Conservation (phyloP, 805 yeast species). For the Yarrowia sp. region DNA sequence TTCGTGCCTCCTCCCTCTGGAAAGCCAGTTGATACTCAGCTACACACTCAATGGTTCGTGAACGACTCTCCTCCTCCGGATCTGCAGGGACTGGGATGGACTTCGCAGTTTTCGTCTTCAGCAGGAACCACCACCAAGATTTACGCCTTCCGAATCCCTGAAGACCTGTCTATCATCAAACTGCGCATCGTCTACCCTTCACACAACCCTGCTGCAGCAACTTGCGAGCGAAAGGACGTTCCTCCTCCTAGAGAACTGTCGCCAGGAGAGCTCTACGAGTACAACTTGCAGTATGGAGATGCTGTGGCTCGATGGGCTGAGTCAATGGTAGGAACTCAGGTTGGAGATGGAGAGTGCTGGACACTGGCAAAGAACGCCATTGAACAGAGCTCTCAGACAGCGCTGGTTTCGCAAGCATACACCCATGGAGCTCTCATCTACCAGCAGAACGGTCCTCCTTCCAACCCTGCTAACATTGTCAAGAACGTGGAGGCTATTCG, state of each 20-base stretch:
- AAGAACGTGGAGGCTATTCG: constrained; percentile 34
- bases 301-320: constrained; percentile 41
- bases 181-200: constrained; percentile 37
- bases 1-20: constrained; percentile 11
- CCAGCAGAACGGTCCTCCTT: constrained; percentile 28
- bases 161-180: constrained; percentile 38
- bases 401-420: constrained; percentile 37
- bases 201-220: constrained; percentile 42
- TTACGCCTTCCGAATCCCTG: constrained; percentile 36
- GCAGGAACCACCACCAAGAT: constrained; percentile 32
- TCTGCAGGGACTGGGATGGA: constrained; percentile 34
- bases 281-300: constrained; percentile 37
- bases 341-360: constrained; percentile 46
- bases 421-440: constrained; percentile 38
- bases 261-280: constrained; percentile 34
- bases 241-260: constrained; percentile 45
- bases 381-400: constrained; percentile 32
- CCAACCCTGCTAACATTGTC: constrained; percentile 26
- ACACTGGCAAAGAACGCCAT: constrained; percentile 42
- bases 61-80: constrained; percentile 34
- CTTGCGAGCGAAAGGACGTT: constrained; percentile 40
- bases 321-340: constrained; percentile 36
- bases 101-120: constrained; percentile 30
- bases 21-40: constrained; percentile 30
- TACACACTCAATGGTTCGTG: constrained; percentile 34